Conservation (phyloP, 805 yeast species). For the Nakazawaea wyomingensis region DNA sequence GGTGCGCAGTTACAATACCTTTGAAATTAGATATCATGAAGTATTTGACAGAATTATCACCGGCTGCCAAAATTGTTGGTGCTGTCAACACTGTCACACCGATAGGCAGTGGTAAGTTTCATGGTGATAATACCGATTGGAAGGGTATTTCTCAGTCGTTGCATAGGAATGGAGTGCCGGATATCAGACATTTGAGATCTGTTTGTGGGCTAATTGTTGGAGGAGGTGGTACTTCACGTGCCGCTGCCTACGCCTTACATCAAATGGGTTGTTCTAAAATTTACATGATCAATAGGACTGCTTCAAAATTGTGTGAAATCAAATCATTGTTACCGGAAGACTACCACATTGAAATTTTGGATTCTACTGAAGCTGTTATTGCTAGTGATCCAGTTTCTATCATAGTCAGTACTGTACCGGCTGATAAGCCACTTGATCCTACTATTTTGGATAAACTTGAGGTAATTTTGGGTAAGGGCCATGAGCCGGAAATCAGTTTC, state of each 20-base stretch:
- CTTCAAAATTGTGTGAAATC: conserved; percentile 55
- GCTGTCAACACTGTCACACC: conserved; percentile 88
- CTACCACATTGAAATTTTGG: conserved; percentile 55
- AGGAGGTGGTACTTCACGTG: conserved; percentile 97
- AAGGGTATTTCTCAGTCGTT: conserved; percentile 76
- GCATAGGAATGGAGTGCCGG: conserved; percentile 54
- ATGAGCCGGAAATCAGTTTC: conserved; percentile 29
- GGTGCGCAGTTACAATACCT: conserved; percentile 95
- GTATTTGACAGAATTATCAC: conserved; percentile 58
- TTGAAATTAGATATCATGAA: conserved; percentile 76
- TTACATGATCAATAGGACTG: conserved; percentile 77
- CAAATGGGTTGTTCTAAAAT: conserved; percentile 72
- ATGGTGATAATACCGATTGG: conserved; percentile 96
- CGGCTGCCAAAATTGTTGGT: conserved; percentile 79
- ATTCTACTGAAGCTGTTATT: conserved; percentile 39
- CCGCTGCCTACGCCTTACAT: conserved; percentile 84
- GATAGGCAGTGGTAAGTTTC: conserved; percentile 40
- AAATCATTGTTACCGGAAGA: conserved; percentile 53
- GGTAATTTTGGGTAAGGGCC: conserved; percentile 38
- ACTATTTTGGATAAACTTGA: conserved; percentile 44
- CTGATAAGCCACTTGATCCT: conserved; percentile 62
- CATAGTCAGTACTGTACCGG: conserved; percentile 80
- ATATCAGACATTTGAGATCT: conserved; percentile 23
- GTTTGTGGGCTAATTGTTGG: conserved; percentile 79
- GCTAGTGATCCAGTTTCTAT: conserved; percentile 46